A percentile compares a stretch with the other conserved stretches of the same genome.
phyloP scores from a whole-genome alignment of 371 early-diverging fungal species.

The Lichtheimia ornata region DNA sequence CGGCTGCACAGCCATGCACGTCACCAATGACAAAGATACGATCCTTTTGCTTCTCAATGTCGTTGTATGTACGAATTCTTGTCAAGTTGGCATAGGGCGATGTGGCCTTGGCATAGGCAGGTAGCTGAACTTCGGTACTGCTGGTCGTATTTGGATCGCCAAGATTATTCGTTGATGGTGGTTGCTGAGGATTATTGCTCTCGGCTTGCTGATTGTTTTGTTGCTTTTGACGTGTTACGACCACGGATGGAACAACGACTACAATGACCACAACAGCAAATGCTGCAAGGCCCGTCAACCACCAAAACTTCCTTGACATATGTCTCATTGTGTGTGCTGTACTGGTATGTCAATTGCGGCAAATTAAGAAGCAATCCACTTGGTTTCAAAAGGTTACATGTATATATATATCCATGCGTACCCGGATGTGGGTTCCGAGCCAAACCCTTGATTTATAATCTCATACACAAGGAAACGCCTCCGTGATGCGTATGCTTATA shows the following conservation, averaged over 20 bases:
- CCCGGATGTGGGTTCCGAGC: too few relatives aligned
- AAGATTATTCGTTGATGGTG: not conserved
- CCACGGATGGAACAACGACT: slow-evolving; percentile 37
- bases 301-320: too few relatives aligned
- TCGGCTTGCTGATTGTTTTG: not conserved
- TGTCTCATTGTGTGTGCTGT: too few relatives aligned
- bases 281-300: not conserved
- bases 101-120: slow-evolving; percentile 22
- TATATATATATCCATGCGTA: too few relatives aligned
- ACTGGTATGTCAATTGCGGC: too few relatives aligned
- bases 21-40: slow-evolving; percentile 73
- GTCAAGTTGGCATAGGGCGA: slow-evolving; percentile 48
- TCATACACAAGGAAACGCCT: too few relatives aligned
- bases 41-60: slow-evolving; percentile 21
- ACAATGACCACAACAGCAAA: slow-evolving; percentile 32
- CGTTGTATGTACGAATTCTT: slow-evolving; percentile 20
- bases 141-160: too few relatives aligned
- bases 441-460: too few relatives aligned
- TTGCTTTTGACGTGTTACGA: slow-evolving; percentile 28
- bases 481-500: too few relatives aligned
- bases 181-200: not conserved
- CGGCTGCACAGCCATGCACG: slow-evolving; percentile 65
- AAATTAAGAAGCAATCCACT: too few relatives aligned
- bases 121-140: not conserved
- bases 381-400: too few relatives aligned